These are phyloP conservation scores for Coniochaeta sp. DNA, from an alignment of 2,329 filamentous ascomycete genomes.

Conservation along the genomic window DNA sequence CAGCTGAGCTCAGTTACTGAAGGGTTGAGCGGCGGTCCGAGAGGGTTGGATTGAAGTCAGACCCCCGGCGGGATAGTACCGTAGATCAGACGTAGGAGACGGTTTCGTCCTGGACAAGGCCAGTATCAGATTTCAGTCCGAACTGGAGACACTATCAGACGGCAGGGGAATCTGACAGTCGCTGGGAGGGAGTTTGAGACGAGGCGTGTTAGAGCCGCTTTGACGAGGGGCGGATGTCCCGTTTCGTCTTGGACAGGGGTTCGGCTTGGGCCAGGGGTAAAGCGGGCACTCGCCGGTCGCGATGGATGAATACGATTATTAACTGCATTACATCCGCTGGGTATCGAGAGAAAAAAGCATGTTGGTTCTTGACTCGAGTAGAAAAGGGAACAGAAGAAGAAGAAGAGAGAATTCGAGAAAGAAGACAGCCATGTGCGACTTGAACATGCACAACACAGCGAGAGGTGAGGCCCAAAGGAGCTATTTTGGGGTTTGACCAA, in stretches of 20 bases:
- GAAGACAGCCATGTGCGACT: not conserved
- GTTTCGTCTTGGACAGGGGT: conserved; percentile 30
- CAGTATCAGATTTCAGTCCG: conserved; percentile 29
- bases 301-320: not conserved
- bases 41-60: not conserved
- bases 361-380: too few relatives aligned
- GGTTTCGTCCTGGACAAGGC: conserved; percentile 34
- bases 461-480: conserved; percentile 1
- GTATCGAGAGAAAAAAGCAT: not conserved
- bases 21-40: not conserved
- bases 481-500: conserved; percentile 1
- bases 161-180: conserved; percentile 18
- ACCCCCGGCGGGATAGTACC: not conserved
- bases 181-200: conserved; percentile 32
- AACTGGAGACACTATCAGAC: conserved; percentile 19
- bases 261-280: not conserved
- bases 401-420: not conserved
- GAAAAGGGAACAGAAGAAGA: not conserved
- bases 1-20: conserved; percentile 5
- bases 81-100: conserved; percentile 32
- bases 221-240: conserved; percentile 26
- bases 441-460: not conserved
- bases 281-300: not conserved
- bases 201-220: conserved; percentile 36
- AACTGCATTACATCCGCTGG: not conserved